These are phyloP conservation scores for Penicillium sp. DNA, from an alignment of 2,329 filamentous ascomycete species.

Conservation along the genomic window DNA sequence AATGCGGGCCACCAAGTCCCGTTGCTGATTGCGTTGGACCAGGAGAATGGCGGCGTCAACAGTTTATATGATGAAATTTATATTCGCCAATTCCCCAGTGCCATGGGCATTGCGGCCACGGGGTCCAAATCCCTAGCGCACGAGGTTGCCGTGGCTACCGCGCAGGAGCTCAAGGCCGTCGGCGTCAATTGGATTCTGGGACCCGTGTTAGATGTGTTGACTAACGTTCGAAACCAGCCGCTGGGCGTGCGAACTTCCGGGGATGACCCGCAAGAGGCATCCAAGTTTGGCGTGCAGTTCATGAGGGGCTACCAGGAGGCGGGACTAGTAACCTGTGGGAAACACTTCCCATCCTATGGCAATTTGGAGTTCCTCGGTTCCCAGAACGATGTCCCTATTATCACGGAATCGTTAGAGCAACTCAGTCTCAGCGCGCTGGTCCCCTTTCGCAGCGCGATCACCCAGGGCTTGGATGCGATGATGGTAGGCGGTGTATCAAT, in stretches of 20 bases:
- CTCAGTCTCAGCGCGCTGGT: constrained; percentile 88
- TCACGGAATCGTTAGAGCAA: constrained; percentile 91
- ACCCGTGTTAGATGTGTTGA: constrained; percentile 89
- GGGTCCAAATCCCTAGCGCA: constrained; percentile 83
- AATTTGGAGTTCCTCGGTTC: constrained; percentile 93
- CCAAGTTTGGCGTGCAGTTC: constrained; percentile 84
- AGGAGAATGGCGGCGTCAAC: constrained; percentile 98
- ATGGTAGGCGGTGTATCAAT: constrained; percentile 95
- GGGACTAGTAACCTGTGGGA: constrained; percentile 84
- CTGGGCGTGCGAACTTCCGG: constrained; percentile 86
- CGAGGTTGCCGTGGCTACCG: constrained; percentile 88
- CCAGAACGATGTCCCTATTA: constrained; percentile 88
- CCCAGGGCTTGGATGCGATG: constrained; percentile 85
- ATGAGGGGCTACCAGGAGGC: constrained; percentile 93
- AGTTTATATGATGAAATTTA: constrained; percentile 94
- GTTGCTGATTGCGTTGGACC: constrained; percentile 86
- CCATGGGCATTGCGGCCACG: constrained; percentile 95
- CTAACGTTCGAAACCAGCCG: constrained; percentile 87
- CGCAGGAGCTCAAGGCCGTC: constrained; percentile 86
- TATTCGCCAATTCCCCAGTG: constrained; percentile 93
- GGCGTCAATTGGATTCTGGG: constrained; percentile 96
- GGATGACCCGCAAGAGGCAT: constrained; percentile 93
- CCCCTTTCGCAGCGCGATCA: constrained; percentile 87
- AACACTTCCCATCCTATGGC: constrained; percentile 95
- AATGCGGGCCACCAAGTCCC: constrained; percentile 88